Base-by-base conservation (phyloP, 805 yeast genomes). In the Saccharomycopsis babjevae region DNA sequence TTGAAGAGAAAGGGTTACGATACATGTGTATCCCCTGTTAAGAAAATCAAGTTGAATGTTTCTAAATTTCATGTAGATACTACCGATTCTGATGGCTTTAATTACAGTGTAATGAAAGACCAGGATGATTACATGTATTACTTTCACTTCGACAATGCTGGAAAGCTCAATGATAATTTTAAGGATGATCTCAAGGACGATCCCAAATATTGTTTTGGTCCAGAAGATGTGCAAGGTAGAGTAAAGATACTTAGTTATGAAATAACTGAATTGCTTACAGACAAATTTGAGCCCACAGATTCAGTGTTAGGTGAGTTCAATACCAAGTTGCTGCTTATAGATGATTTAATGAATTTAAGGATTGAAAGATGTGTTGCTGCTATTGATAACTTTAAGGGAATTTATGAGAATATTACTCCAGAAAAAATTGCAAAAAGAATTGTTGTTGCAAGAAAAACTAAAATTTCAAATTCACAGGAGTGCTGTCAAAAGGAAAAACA, bases 141-240 rank as follows among this genome's bases (percentile, higher is more conserved):
- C 34, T 61, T 59, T 28, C 34, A 56, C 22, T 61, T 50, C 18
- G 64, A 61, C 36, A 39, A 13, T 13, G 18, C 43, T 30, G 54
- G 36, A 5, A 34, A 32, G 34, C 55, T 46, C 38, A 42, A 50
- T 46, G 52, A 22, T 22, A 46, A 46, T 22, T 46, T 25, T 28
- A 46, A 46, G 10, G 52, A 46, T 46, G 28, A 46, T 25, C 52
- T 46, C n/a, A 46, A 5, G 5, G 52, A 46, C 15, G 52, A 46
- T 22, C 34, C 52, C 8, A 30, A 50, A 25, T 61, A 59, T 56
- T 11, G 43, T 18, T 15, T 61, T 20, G 62, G 62, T 6, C 62
- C 62, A 1, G 54, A 43, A 4, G 61, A 59, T 46, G 61, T 59
- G 7, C 59, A 59, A 20, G 32, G 18, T 15, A 28, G 40, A 5